Percentiles rank a stretch among this genome's conserved stretches.
phyloP scores from a whole-genome alignment of 495 filamentous ascomycete genomes.

The Lasiosphaeriaceae sp. region DNA sequence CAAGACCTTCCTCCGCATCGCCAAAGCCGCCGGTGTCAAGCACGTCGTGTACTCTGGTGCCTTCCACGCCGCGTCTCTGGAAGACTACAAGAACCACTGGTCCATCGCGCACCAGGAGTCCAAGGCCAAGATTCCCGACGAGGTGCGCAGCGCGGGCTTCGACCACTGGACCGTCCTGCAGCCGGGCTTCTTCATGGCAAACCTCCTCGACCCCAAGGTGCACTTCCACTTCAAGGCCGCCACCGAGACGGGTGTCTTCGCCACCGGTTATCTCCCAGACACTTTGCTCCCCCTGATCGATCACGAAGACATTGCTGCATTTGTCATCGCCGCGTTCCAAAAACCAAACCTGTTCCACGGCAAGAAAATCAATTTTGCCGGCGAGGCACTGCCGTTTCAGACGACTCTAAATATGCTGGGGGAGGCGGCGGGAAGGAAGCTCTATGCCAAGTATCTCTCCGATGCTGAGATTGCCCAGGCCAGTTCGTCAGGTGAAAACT shows the following conservation, averaged over 20 bases:
- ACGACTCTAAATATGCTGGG: slow-evolving; percentile 29
- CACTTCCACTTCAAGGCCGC: slow-evolving; percentile 34
- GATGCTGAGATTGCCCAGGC: slow-evolving; percentile 37
- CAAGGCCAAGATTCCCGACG: slow-evolving; percentile 37
- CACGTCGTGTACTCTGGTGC: slow-evolving; percentile 38
- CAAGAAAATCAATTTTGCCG: slow-evolving; percentile 36
- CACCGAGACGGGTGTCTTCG: slow-evolving; percentile 27
- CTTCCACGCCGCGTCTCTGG: slow-evolving; percentile 3
- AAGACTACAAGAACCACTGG: slow-evolving; percentile 11
- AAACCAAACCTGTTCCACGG: slow-evolving; percentile 36
- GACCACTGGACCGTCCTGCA: slow-evolving; percentile 41
- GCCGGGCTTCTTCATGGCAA: slow-evolving; percentile 50
- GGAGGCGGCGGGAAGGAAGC: slow-evolving; percentile 26
- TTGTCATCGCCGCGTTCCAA: slow-evolving; percentile 39
- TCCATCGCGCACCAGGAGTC: slow-evolving; percentile 22
- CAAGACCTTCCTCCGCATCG: slow-evolving; percentile 35
- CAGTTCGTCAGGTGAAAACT: slow-evolving; percentile 15
- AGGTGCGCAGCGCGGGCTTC: slow-evolving; percentile 30
- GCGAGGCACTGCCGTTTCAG: slow-evolving; percentile 19
- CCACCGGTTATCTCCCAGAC: slow-evolving; percentile 15
- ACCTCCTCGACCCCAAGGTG: slow-evolving; percentile 37
- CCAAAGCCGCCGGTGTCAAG: slow-evolving; percentile 37
- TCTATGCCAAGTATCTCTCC: slow-evolving; percentile 33
- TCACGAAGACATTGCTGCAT: slow-evolving; percentile 46
- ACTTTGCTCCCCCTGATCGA: slow-evolving; percentile 39